Base-by-base conservation (phyloP, 768 basidiomycete genomes). In the Asterophora lycoperdoides region DNA sequence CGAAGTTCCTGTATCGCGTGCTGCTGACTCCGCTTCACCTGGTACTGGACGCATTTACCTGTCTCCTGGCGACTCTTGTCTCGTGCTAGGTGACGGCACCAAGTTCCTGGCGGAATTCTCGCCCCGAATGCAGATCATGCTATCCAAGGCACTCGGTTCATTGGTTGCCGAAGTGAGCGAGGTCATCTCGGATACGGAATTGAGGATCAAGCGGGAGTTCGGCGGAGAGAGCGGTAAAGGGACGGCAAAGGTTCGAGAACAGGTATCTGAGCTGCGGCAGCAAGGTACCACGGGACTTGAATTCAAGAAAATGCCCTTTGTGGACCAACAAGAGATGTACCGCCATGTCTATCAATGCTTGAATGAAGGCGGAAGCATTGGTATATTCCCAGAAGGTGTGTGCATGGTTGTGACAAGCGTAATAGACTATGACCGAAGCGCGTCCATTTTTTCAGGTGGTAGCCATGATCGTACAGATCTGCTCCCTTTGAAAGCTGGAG, bases 391-490 rank as follows among this genome's bases (percentile, higher is more conserved):
- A 33, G 96, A 98, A 84, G 95, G 94, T 91, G 56, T 49, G 66
- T 51, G 11, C 26, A n/a, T n/a, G n/a, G n/a, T 54, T 23, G n/a
- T 17, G 26, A 37, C 17, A 37, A 14, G 32, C 18, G 19, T 26
- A 20, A 47, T 30, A 34, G 26, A 18, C 18, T 32, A 18, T 34
- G 34, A 33, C 18, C 17, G 52, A 17, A 51, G 41, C 34, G 23
- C 54, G 46, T 57, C 41, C 15, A 17, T 37, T 44, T n/a, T 43
- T 53, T 11, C 45, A 97, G 94, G 96, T 57, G 96, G 96, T 48
- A 97, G 94, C 50, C 96, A 99, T 66, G 96, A 99, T 68, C 86
- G 96, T 34, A 94, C 91, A 8, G 93, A 98, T 67, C 78, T 98
- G 42, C 80, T 98, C 15, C 96, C 96, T 2, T 77, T 99, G 34